Percentiles rank a stretch among this genome's conserved stretches.
These are phyloP conservation scores for Diversispora eburnea DNA, from an alignment of 192 early-diverging fungal species.

Conservation along the genomic window DNA sequence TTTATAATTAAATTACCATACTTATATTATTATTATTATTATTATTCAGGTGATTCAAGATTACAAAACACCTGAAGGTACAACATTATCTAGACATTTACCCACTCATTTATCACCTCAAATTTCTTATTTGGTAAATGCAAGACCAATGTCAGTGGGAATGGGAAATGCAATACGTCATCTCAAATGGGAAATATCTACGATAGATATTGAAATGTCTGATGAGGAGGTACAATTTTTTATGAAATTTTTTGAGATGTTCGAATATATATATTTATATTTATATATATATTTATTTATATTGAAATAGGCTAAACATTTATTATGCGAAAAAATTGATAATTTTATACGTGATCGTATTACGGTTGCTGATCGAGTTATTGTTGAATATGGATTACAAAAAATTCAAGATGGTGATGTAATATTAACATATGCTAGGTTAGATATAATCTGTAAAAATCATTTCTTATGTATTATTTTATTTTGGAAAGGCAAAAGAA, in stretches of 20 bases:
- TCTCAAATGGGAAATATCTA: constrained; percentile 82
- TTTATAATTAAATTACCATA: too few species aligned
- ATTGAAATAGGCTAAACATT: constrained; percentile 55
- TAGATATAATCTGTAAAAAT: not conserved
- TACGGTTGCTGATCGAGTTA: constrained; percentile 70
- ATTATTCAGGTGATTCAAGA: constrained; percentile 78
- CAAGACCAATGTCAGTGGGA: constrained; percentile 83
- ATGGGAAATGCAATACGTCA: constrained; percentile 92
- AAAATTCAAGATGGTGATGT: constrained; percentile 94
- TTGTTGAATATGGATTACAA: constrained; percentile 73
- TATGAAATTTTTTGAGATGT: not conserved
- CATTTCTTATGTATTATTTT: too few species aligned
- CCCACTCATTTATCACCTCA: constrained; percentile 81
- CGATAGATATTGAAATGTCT: constrained; percentile 69
- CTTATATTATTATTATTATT: not conserved
- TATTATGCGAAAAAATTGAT: constrained; percentile 71
- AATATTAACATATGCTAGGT: constrained; percentile 82
- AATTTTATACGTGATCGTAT: constrained; percentile 92
- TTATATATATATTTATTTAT: too few species aligned
- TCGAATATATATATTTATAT: too few species aligned
- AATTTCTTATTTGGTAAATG: constrained; percentile 81
- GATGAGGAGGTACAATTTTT: constrained; percentile 71
- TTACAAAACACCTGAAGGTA: constrained; percentile 81
- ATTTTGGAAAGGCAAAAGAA: too few species aligned
- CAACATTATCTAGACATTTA: constrained; percentile 76